Evolutionary conservation across 805 yeast genomes (phyloP).

Genomic region (Yamadazyma kitorensis): DNA sequence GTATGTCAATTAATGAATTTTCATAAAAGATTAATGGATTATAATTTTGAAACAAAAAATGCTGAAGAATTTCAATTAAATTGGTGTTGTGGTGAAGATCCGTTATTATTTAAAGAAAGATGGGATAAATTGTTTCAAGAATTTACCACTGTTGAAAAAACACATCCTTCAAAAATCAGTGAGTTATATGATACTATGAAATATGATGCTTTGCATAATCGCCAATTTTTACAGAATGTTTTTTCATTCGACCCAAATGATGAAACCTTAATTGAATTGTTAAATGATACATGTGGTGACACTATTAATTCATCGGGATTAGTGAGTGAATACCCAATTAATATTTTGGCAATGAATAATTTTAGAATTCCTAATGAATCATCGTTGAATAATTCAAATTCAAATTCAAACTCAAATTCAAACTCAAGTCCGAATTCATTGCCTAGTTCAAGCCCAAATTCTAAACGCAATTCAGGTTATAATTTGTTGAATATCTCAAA

Average conservation of each 20-base stretch:
- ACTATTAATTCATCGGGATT: slow-evolving; percentile 49
- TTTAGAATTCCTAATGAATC: slow-evolving; percentile 55
- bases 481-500: slow-evolving; percentile 18
- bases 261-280: slow-evolving; percentile 28
- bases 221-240: slow-evolving; percentile 80
- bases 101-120: slow-evolving; percentile 83
- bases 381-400: neutral
- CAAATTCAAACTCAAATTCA: slow-evolving; percentile 10
- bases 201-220: slow-evolving; percentile 93
- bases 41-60: slow-evolving; percentile 68
- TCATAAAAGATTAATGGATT: slow-evolving; percentile 79
- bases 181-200: slow-evolving; percentile 98
- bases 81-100: slow-evolving; percentile 98
- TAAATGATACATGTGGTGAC: slow-evolving; percentile 42
- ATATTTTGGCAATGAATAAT: slow-evolving; percentile 71
- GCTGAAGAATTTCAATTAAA: slow-evolving; percentile 65
- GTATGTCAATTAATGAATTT: slow-evolving; percentile 95
- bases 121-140: slow-evolving; percentile 97
- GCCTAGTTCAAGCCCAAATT: slow-evolving; percentile 17
- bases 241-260: slow-evolving; percentile 61
- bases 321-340: slow-evolving; percentile 71
- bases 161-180: slow-evolving; percentile 94
- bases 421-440: slow-evolving; percentile 11
- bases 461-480: slow-evolving; percentile 21
- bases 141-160: slow-evolving; percentile 88